Evolutionary conservation across 2,329 filamentous ascomycete species (phyloP), one percentile per base, ranked within the genome.

Genomic region (Diaporthe citrichinensis): DNA sequence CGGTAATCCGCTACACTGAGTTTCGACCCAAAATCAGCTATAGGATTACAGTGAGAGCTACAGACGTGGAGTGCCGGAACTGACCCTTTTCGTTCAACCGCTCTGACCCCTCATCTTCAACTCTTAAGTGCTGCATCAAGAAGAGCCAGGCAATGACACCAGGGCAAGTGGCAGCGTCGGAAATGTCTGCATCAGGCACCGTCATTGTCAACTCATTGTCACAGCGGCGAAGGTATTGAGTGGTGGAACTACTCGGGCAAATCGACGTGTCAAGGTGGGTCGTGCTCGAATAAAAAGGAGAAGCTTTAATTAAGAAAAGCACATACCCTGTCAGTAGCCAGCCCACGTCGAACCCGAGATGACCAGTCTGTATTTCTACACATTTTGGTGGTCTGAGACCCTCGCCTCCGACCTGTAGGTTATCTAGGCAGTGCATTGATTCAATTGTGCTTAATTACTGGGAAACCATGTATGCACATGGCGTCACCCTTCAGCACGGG

Each of bases 271-370:
- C 62, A 25, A 15, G 44, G 62, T 68, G 62, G 62, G 41, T 51
- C 62, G 31, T n/a, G 12, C 44, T 51, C 44, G 34, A 51, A 68
- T 36, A 51, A 53, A 68, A 68, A 68, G 44, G 62, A 51, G 44
- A 68, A 67, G 61, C 61, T 51, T 68, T 68, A 46, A 68, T 68
- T 68, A 51, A 53, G 23, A 31, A 51, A 68, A 53, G 44, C 62
- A 53, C 4, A 23, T 39, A 36, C 62, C 62, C 62, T 36, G 41
- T 49, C 61, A 23, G 14, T 7, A 28, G 25, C 4, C 25, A 23
- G 23, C n/a, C 59, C 20, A 39, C 15, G 9, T n/a, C 44, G 23
- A 51, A 8, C 23, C 62, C 20, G 44, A 31, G 28, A 36, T 67
- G 62, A 44, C 62, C 20, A n/a, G 14, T 53, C 28, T 51, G n/a